These are phyloP conservation scores for Pythium monospermum DNA, from an alignment of 352 stramenopile species.

Conservation along the genomic window DNA sequence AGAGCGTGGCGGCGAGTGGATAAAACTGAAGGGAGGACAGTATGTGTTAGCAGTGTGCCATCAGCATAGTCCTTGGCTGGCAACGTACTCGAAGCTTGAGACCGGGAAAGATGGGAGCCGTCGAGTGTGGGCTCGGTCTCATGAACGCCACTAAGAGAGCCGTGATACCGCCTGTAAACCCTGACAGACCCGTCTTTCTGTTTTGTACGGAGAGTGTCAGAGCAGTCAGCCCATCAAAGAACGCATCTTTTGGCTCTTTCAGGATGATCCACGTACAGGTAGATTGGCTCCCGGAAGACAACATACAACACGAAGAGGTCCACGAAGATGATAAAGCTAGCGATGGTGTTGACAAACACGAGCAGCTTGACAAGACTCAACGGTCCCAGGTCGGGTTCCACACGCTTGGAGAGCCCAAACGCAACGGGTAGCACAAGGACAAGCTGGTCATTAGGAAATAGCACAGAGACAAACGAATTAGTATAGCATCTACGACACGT, in stretches of 20 bases:
- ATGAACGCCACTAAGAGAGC: constrained; percentile 78
- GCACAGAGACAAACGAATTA: background rate
- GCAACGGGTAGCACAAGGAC: constrained; percentile 53
- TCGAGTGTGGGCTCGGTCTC: constrained; percentile 62
- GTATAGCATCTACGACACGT: background rate
- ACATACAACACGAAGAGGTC: constrained; percentile 83
- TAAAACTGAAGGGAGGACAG: constrained; percentile 50
- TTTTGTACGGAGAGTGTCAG: too few species aligned
- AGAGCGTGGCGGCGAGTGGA: constrained; percentile 41
- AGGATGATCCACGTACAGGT: constrained; percentile 41
- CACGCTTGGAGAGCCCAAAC: constrained; percentile 68
- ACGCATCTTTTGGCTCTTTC: too few species aligned
- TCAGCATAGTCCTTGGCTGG: constrained; percentile 3
- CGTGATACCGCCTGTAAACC: constrained; percentile 73
- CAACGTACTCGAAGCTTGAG: constrained; percentile 59
- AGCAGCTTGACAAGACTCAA: constrained; percentile 61
- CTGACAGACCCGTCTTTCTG: constrained; percentile 68
- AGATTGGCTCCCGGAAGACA: constrained; percentile 69
- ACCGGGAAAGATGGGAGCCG: constrained; percentile 42
- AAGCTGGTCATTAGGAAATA: constrained; percentile 32
- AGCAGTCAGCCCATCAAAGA: too few species aligned
- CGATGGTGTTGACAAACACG: constrained; percentile 66
- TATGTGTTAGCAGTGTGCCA: background rate
- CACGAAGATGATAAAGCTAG: constrained; percentile 70
- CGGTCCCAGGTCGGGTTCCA: constrained; percentile 67